Base-by-base conservation (phyloP, 2,329 filamentous ascomycete species). In the Zasmidium cellare region DNA sequence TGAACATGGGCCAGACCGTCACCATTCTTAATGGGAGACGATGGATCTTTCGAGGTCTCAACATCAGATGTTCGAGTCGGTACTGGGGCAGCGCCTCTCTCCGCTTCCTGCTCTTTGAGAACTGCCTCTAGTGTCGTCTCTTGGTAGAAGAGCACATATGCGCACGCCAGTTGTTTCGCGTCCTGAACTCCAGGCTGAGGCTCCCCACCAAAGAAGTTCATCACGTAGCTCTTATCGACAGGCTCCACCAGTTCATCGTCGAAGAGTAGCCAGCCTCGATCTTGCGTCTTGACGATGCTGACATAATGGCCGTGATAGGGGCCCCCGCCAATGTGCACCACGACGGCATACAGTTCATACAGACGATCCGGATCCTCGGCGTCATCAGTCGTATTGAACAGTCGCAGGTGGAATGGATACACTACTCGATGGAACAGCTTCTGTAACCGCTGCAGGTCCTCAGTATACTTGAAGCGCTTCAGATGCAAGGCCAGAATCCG, bases 211-310 rank as follows among this genome's bases (percentile, higher is more conserved):
- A 99, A 99, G 76, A 99, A 99, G 73, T 96, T 97, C 64, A 89
- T 86, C 38, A 99, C 94, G 70, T 96, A 99, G 71, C 90, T 88
- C 75, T 97, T 97, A 74, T 97, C 92, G 3, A 99, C 94, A 0
- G 94, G 94, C 73, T 99, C 94, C 3, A 99, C 94, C 86, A 97
- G 92, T 76, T 99, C 94, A 69, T 99, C 94, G 67, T 99, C 94
- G 67, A 99, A 99, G 5, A 99, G 78, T 45, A 99, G 79, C 94
- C 94, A 99, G 24, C 94, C 94, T 53, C 91, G 86, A 71, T 97
- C 94, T 70, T 96, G 88, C 0, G 94, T 97, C 77, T 99, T 99
- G 79, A 99, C 92, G 55, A 99, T 94, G 3, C 92, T 92, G 28
- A 99, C 92, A 68, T 99, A 99, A 74, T 99, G 94, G 3, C 94